These are phyloP conservation scores for Aegilops umbellulata DNA, from an alignment of 176 grass and related monocot species.

Conservation along the genomic window DNA sequence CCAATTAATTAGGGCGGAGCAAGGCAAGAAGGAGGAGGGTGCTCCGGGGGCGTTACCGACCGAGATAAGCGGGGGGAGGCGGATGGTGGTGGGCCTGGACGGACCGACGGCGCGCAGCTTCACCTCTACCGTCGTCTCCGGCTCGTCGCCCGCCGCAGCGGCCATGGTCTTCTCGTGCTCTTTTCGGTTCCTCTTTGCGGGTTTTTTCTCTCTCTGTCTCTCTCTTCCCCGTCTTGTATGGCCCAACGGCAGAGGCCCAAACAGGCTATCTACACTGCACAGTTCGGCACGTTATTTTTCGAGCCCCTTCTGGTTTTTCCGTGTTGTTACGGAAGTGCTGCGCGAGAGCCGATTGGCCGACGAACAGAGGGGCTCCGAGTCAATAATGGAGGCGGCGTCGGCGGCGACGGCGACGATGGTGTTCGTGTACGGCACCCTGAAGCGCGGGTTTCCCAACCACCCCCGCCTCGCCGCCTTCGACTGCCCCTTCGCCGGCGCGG, in stretches of 20 bases:
- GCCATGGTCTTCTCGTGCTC: conserved; percentile 27
- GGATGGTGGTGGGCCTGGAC: conserved; percentile 48
- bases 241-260: background rate
- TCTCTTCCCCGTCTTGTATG: background rate
- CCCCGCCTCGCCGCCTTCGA: conserved; percentile 28
- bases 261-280: background rate
- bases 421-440: conserved; percentile 85
- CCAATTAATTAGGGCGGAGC: conserved; percentile 4
- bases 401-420: conserved; percentile 33
- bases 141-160: conserved; percentile 16
- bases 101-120: conserved; percentile 60
- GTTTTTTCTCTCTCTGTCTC: background rate
- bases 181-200: background rate
- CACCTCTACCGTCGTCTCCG: conserved; percentile 52
- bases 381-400: background rate
- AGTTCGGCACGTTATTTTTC: background rate
- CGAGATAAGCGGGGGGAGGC: conserved; percentile 52
- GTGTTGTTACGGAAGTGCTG: too few species aligned
- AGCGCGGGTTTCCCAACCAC: conserved; percentile 73
- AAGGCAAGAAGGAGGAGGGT: background rate
- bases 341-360: background rate
- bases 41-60: conserved; percentile 31
- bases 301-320: background rate
- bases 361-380: background rate
- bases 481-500: conserved; percentile 25